A percentile compares a stretch with the other conserved stretches of the same genome.
phyloP scores from a whole-genome alignment of 169 alveolate genomes.

The Toxoplasma gondii region DNA sequence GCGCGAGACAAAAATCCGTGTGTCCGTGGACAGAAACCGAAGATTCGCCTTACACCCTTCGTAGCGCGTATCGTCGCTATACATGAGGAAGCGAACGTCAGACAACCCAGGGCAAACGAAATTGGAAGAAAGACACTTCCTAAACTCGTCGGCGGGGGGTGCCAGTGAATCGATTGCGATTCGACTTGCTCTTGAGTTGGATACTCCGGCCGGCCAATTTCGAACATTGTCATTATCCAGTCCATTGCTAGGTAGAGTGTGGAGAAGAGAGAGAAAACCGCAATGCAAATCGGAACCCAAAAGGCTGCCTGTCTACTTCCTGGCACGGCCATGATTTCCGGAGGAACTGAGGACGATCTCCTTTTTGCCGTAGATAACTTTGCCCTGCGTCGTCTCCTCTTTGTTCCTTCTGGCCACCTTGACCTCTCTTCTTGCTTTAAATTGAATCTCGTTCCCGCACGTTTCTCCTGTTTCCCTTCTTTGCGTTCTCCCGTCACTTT shows the following conservation, averaged over 20 bases:
- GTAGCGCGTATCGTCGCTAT: background rate
- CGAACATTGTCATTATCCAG: background rate
- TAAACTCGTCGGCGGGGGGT: background rate
- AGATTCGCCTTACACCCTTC: background rate
- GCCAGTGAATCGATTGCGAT: background rate
- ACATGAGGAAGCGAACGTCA: background rate
- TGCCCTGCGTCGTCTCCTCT: background rate
- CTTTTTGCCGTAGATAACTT: background rate
- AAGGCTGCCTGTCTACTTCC: background rate
- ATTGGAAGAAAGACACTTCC: constrained; percentile 14
- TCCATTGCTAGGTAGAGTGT: background rate
- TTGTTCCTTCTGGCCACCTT: background rate
- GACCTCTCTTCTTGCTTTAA: background rate
- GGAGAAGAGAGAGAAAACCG: background rate
- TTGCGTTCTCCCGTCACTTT: background rate
- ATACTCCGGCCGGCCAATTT: background rate
- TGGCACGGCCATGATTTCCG: background rate
- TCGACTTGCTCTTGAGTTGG: background rate
- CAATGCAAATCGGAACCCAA: constrained; percentile 8
- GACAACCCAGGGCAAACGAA: background rate
- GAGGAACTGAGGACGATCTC: background rate
- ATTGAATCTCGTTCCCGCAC: background rate
- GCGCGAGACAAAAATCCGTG: too few relatives aligned
- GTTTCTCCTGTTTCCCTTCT: background rate
- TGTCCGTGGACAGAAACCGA: background rate